A percentile compares a stretch with the other conserved stretches of the same genome.
These are phyloP conservation scores for Paecilomyces niveus DNA, from an alignment of 2,329 filamentous ascomycete species.

Conservation along the genomic window DNA sequence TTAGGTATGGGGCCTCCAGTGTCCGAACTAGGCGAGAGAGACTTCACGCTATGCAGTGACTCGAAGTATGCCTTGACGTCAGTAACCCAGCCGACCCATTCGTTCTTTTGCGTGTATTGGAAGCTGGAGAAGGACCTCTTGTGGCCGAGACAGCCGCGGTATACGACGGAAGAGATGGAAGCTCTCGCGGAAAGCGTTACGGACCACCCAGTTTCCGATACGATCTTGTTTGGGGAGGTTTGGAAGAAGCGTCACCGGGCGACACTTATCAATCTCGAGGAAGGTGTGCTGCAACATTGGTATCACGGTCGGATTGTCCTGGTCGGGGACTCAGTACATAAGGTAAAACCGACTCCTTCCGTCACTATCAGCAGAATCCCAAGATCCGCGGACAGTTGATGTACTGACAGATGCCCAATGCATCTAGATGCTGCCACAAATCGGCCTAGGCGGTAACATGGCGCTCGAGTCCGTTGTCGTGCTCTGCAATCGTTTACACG, in stretches of 20 bases:
- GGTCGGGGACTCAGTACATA: constrained; percentile 3
- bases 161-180: background rate
- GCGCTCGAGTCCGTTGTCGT: background rate
- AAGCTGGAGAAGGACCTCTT: background rate
- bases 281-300: constrained; percentile 4
- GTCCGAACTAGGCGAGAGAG: background rate
- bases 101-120: background rate
- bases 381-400: background rate
- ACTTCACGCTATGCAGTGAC: background rate
- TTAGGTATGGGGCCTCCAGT: background rate
- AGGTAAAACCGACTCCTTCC: background rate
- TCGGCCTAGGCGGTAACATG: background rate
- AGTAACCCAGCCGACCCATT: background rate
- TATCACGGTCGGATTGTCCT: constrained; percentile 3
- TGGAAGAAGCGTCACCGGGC: background rate
- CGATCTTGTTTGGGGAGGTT: background rate
- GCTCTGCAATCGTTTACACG: background rate
- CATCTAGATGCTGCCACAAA: background rate
- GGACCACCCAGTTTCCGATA: background rate
- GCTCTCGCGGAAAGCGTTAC: background rate
- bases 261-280: constrained; percentile 2
- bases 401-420: background rate
- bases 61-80: background rate
- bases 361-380: background rate
- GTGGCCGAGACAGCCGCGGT: background rate